Evolutionary conservation across 371 early-diverging fungal species (phyloP), one percentile per base, ranked within the genome.

Genomic region (Mucor saturninus): DNA sequence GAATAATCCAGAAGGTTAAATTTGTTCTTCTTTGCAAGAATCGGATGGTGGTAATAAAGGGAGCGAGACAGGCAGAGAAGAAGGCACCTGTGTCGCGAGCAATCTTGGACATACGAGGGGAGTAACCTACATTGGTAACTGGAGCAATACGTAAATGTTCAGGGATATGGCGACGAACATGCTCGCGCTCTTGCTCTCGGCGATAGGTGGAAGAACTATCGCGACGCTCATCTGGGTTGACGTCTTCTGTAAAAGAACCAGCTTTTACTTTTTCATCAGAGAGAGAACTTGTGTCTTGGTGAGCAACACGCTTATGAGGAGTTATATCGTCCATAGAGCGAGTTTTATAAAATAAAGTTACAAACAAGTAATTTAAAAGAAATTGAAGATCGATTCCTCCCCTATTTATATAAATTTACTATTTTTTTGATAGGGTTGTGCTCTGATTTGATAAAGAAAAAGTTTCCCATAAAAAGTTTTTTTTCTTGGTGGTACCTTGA

Each of bases 1-100:
- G 46, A 38, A 89, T 67, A 54, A 89, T 89, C 86, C 85, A 89
- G 43, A 86, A 67, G 1, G 87, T 86, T 31, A 89, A 54, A 50
- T 75, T 84, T 37, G 86, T 86, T 64, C 73, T 51, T 30, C 48
- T 45, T 29, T 61, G 42, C 26, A 66, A 46, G 46, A 61, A 61
- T 1, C 57, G 56, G 9, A 66, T 32, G 3, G n/a, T 31, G 15
- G 28, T 53, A 2, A 56, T 43, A 21, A 54, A 21, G 0, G 64
- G 64, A 2, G 15, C 5, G 1, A 67, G 1, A 5, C 13, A 29
- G 4, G 10, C 21, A 31, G 7, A 0, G 30, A 29, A 50, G 30
- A 50, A 50, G 14, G 1, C 50, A 11, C 52, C 42, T 7, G 26
- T 30, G 4, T 32, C 26, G 14, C 43, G 15, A 13, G 48, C 49